Evolutionary conservation across 345 rosid genomes (phyloP), one percentile per base, ranked within the genome.

Genomic region (Euphorbia peplus): DNA sequence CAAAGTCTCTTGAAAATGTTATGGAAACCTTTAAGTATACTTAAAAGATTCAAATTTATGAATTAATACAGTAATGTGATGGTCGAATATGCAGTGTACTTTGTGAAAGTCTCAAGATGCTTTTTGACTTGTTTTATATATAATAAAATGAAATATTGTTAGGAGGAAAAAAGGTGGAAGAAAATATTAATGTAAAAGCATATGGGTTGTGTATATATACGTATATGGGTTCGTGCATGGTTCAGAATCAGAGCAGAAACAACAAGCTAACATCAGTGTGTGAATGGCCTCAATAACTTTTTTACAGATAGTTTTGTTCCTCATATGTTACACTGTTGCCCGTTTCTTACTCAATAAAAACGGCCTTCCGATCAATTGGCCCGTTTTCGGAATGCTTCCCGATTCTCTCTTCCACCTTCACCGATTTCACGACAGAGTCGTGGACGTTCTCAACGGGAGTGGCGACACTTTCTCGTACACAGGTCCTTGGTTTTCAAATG

Each of bases 341-440:
- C 19, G 29, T 50, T 58, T 0, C 5, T 26, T 64, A 8, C 4
- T 55, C 2, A 57, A 55, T 0, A 28, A n/a, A 1, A 5, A 16
- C 7, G 61, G 71, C 6, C 21, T 5, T 4, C 76, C 67, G 1
- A 66, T 9, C 37, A 66, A 66, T 2, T 66, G 71, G 71, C 76
- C 76, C 5, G 19, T 66, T 9, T 1, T 73, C 3, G 76, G 76
- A 0, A 66, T 73, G 76, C 30, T 73, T 4, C 76, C 76, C 2
- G 61, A 13, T 3, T 4, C 55, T 19, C 52, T 73, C 39, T 26
- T 48, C 61, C 51, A 66, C 0, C 19, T 66, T 29, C 78, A 74
- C 65, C 72, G 64, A 10, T 1, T 32, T 37, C 75, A 75, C 21
- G 71, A 75, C 3, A 3, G 35, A 19, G 0, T 64, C 11, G 24